These are phyloP conservation scores for Rhizopus microsporus DNA, from an alignment of 371 early-diverging fungal genomes.

Conservation along the genomic window DNA sequence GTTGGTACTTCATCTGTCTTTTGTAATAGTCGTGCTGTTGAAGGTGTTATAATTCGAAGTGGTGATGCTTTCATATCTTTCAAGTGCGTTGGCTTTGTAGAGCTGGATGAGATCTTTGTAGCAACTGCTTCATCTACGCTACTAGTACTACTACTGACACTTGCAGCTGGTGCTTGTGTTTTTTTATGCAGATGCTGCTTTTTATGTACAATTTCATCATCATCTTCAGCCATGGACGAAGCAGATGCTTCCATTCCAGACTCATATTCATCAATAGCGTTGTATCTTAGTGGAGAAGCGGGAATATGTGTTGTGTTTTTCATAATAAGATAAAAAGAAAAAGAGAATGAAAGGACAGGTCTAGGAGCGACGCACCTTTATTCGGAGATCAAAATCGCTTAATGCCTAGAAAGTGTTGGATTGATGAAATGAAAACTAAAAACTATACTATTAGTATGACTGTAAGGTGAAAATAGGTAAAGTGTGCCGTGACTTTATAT, in stretches of 20 bases:
- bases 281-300: neutral
- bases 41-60: neutral
- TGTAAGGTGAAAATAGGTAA: no score
- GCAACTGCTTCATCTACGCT: conserved; percentile 6
- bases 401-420: neutral
- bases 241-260: conserved; percentile 26
- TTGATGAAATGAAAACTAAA: neutral
- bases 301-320: neutral
- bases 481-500: no score
- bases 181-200: neutral
- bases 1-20: conserved; percentile 18
- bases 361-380: neutral
- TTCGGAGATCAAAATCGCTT: no score
- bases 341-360: neutral
- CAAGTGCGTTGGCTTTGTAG: no score
- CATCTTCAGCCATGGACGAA: conserved; percentile 26
- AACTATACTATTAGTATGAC: no score
- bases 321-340: neutral
- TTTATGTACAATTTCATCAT: conserved; percentile 10
- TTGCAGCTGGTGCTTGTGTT: neutral
- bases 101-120: no score
- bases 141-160: conserved; percentile 23
- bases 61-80: neutral
- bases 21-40: neutral
- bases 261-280: conserved; percentile 12